Conservation (phyloP, 495 filamentous ascomycete genomes). For the Neurospora intermedia region DNA sequence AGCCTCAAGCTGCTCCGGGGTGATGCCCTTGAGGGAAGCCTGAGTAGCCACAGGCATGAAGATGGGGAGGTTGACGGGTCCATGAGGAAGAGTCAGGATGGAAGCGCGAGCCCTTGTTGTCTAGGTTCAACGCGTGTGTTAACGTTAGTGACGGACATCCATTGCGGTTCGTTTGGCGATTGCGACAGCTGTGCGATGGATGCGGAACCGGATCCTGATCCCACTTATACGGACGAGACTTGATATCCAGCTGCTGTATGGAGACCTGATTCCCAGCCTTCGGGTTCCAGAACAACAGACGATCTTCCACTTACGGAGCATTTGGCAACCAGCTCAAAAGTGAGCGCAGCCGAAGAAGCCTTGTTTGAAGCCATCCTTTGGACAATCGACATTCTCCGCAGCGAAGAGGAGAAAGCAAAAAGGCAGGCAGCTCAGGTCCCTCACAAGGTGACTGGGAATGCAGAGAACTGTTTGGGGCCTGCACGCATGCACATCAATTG, state of each 20-base stretch:
- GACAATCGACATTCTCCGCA: conserved; percentile 19
- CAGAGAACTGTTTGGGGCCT: neutral
- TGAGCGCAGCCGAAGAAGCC: conserved; percentile 50
- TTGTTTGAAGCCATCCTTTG: conserved; percentile 37
- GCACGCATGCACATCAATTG: neutral
- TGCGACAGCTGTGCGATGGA: neutral
- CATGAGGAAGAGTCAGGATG: conserved; percentile 81
- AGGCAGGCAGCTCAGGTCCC: neutral
- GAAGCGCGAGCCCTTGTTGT: conserved; percentile 94
- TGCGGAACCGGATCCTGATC: neutral
- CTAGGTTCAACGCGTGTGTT: conserved; percentile 32
- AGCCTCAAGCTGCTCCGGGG: conserved; percentile 78
- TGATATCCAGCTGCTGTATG: neutral
- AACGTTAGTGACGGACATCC: neutral
- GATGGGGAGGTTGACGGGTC: conserved; percentile 75
- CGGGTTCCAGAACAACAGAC: neutral
- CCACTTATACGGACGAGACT: neutral
- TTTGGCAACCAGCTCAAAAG: conserved; percentile 67
- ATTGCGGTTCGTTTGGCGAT: neutral
- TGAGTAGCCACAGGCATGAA: conserved; percentile 99
- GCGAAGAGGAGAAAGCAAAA: neutral
- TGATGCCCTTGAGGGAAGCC: conserved; percentile 87
- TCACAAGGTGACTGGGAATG: neutral
- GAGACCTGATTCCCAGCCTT: neutral
- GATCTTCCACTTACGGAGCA: conserved; percentile 57